Evolutionary conservation across 495 filamentous ascomycete species (phyloP).

Genomic region (Hypoxylon trugodes): DNA sequence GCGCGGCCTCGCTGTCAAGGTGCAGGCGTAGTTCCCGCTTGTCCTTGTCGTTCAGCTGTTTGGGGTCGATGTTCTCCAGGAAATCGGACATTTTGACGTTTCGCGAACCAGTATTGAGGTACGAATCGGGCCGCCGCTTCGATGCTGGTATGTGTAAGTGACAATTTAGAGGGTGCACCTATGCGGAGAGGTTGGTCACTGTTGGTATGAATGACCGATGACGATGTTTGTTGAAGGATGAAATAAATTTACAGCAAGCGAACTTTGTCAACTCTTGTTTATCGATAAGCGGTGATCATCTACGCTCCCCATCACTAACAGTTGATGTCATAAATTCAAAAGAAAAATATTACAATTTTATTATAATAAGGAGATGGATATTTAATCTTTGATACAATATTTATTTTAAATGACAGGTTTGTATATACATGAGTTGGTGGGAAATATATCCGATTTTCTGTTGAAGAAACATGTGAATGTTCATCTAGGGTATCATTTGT

Average conservation of each 20-base stretch:
- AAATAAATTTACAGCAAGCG: constrained; percentile 6
- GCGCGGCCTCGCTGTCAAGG: constrained; percentile 81
- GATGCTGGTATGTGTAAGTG: no score
- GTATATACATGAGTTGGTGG: no score
- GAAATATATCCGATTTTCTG: not conserved
- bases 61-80: constrained; percentile 62
- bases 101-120: no score
- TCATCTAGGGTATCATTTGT: constrained; percentile 6
- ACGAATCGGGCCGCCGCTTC: no score
- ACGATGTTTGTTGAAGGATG: not conserved
- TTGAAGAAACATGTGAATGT: constrained; percentile 18
- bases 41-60: constrained; percentile 79
- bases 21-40: constrained; percentile 87
- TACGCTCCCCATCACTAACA: not conserved
- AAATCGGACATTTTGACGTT: constrained; percentile 22
- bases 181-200: not conserved
- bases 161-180: not conserved
- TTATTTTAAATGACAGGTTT: no score
- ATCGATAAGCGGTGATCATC: constrained; percentile 9
- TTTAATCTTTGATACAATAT: no score
- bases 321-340: no score
- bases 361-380: no score
- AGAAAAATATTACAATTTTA: no score
- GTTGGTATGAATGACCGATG: constrained; percentile 2
- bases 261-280: constrained; percentile 11